Conservation (phyloP, 169 alveolate species). For the Plasmodium billcollinsi region DNA sequence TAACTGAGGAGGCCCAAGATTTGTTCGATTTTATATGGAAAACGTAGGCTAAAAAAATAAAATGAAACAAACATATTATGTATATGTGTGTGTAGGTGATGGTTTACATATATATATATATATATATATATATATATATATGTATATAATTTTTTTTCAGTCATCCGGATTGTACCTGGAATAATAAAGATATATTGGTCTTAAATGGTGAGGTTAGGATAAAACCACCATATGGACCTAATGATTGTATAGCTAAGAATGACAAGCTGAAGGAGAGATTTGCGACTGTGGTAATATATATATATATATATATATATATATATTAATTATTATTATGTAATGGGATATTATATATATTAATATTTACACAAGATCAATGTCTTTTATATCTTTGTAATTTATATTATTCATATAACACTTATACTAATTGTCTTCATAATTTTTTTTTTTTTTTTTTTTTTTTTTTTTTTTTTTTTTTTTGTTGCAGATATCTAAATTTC, state of each 20-base stretch:
- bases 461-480: not conserved
- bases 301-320: not conserved
- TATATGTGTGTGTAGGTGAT: not conserved
- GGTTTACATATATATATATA: not conserved
- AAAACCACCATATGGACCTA: slow-evolving; percentile 72
- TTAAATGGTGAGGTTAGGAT: slow-evolving; percentile 64
- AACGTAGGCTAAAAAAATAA: slow-evolving; percentile 40
- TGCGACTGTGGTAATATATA: slow-evolving; percentile 44
- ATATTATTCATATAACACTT: too few species aligned
- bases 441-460: not conserved
- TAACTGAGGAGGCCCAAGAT: slow-evolving; percentile 72
- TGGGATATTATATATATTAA: too few species aligned
- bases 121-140: slow-evolving; percentile 1
- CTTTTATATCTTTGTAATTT: too few species aligned
- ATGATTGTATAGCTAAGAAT: slow-evolving; percentile 64
- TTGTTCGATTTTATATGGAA: slow-evolving; percentile 75
- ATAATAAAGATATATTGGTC: slow-evolving; percentile 52
- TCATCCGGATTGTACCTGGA: slow-evolving; percentile 73
- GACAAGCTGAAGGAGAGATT: slow-evolving; percentile 60
- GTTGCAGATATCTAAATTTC: slow-evolving; percentile 61
- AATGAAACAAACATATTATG: not conserved
- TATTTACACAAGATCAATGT: too few species aligned
- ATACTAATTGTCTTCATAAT: too few species aligned
- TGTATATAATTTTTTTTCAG: slow-evolving; percentile 3
- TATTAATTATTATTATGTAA: too few species aligned